A percentile compares a stretch with the other conserved stretches of the same genome.
Conservation (phyloP, 2,329 filamentous ascomycete genomes). For the Stachybotrys elegans region DNA sequence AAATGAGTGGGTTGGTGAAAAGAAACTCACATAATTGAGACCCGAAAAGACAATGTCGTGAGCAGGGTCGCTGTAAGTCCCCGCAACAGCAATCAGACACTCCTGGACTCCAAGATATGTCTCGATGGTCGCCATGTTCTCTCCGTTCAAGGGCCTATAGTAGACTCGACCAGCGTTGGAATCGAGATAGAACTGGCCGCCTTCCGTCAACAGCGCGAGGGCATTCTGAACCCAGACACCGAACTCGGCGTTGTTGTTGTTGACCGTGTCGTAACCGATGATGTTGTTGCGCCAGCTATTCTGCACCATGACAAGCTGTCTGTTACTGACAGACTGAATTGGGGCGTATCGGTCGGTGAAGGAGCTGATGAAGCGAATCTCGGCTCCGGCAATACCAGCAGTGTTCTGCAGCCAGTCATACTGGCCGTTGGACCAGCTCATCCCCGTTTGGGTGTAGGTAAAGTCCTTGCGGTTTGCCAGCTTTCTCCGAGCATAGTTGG, state of each 20-base stretch:
- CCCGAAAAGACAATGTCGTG: slow-evolving; percentile 1
- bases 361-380: slow-evolving; percentile 3
- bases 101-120: neutral
- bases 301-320: neutral
- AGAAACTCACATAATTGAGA: neutral
- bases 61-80: slow-evolving; percentile 1
- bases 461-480: slow-evolving; percentile 1
- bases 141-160: neutral
- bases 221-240: neutral
- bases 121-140: neutral
- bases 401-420: neutral
- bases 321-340: neutral
- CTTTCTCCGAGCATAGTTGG: neutral
- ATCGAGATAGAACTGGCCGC: neutral
- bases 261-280: slow-evolving; percentile 3
- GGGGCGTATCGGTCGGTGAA: slow-evolving; percentile 1
- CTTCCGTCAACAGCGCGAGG: neutral
- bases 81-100: neutral
- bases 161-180: neutral
- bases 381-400: neutral
- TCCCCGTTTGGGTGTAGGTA: neutral
- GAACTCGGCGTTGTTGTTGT: neutral
- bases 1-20: too few relatives aligned
- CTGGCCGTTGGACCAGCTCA: neutral
- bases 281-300: slow-evolving; percentile 2